Evolutionary conservation across 306 rosid species (phyloP), one percentile per base, ranked within the genome.

Genomic region (Lupinus albus): DNA sequence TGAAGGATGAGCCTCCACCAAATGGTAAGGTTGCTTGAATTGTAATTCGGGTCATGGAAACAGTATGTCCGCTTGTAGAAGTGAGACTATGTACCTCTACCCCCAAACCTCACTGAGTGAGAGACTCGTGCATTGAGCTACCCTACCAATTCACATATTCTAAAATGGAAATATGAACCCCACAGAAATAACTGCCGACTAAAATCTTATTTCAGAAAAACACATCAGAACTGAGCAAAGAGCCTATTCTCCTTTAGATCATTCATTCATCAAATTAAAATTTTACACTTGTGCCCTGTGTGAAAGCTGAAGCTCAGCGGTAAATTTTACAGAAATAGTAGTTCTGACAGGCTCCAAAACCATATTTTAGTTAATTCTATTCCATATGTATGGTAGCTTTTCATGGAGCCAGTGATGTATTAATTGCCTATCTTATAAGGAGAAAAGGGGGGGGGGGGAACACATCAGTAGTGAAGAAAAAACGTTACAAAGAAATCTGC

Each of bases 141-240:
- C 30, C 3, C 4, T 25, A 20, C 11, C 11, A 21, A 11, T 11
- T 62, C 68, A 62, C 6, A 42, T 20, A 64, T 9, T 45, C 9
- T 11, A 64, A n/a, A 13, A 28, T 46, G 70, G 28, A 47, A 44
- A 70, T 45, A 45, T 57, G 66, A 10, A 4, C 58, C 50, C 53
- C 5, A 66, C 7, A 39, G 17, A 28, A 32, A 67, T 6, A 11
- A 1, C 10, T 0, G 12, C 66, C 5, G 36, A 57, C 39, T 18
- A 58, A 57, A n/a, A 18, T 67, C 38, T 8, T 17, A 16, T 6
- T 44, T 45, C 64, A 42, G 14, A 47, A 51, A n/a, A 32, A 30
- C 10, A 17, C 8, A 33, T 36, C 35, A 61, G 16, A 6, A 32
- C 13, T 2, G 50, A 48, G 38, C 32, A 49, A 12, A 8, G 65